Evolutionary conservation across 2,329 filamentous ascomycete species (phyloP).

Genomic region (Epichloe gansuensis): DNA sequence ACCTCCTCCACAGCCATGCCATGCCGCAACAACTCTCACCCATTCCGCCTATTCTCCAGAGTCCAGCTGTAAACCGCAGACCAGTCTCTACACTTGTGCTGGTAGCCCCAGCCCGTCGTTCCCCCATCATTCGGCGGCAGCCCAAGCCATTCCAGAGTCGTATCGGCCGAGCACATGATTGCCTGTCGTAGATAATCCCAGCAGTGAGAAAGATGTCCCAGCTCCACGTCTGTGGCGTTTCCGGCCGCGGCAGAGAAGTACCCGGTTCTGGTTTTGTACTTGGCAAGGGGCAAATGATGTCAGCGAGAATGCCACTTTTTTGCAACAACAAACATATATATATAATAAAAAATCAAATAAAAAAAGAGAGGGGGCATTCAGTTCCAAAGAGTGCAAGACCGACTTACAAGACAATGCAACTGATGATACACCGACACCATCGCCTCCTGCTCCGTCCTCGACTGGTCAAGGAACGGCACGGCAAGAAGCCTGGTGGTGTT

Average conservation of each 20-base stretch:
- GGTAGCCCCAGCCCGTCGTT: slow-evolving; percentile 1
- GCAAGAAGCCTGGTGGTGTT: background rate
- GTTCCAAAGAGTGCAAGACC: too few species aligned
- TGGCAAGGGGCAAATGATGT: background rate
- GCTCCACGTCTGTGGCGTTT: background rate
- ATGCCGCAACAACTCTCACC: slow-evolving; percentile 10
- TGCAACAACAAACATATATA: too few species aligned
- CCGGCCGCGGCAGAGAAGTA: background rate
- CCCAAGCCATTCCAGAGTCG: background rate
- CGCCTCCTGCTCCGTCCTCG: background rate
- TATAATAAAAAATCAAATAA: too few species aligned
- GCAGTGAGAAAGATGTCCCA: slow-evolving; percentile 1
- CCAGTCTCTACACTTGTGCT: background rate
- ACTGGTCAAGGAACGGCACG: background rate
- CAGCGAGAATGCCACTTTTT: background rate
- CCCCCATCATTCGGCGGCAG: background rate
- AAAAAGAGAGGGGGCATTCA: background rate
- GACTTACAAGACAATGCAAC: slow-evolving; percentile 2
- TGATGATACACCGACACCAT: slow-evolving; percentile 1
- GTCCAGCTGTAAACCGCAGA: background rate
- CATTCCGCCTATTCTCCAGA: slow-evolving; percentile 9
- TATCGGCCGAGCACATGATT: slow-evolving; percentile 1
- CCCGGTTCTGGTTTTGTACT: background rate
- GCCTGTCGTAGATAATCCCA: slow-evolving; percentile 1
- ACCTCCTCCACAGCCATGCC: background rate